Conservation (phyloP, 148 eudicot species). For the Heliamphora exappendiculata region DNA sequence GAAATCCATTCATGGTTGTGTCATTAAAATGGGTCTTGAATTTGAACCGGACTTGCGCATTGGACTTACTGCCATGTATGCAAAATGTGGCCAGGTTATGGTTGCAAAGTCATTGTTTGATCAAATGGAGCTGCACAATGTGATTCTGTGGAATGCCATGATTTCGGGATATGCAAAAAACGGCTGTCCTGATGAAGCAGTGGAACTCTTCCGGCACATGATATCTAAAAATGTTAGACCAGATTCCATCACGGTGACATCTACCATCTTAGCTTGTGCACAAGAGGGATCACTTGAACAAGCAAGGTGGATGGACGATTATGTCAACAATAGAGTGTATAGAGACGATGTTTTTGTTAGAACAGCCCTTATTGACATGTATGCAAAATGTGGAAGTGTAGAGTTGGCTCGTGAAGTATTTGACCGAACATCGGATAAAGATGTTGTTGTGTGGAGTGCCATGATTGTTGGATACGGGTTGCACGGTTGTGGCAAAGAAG, state of each 20-base stretch:
- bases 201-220: conserved; percentile 44
- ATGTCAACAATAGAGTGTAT: conserved; percentile 22
- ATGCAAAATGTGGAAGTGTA: conserved; percentile 62
- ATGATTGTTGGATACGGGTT: conserved; percentile 71
- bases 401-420: conserved; percentile 54
- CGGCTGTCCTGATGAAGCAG: conserved; percentile 49
- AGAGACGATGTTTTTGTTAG: conserved; percentile 32
- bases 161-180: conserved; percentile 66
- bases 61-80: conserved; percentile 55
- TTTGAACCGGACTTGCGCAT: conserved; percentile 53
- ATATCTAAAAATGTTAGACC: conserved; percentile 34
- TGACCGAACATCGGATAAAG: conserved; percentile 31
- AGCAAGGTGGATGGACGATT: conserved; percentile 45
- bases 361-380: conserved; percentile 60
- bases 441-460: conserved; percentile 70
- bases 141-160: conserved; percentile 65
- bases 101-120: conserved; percentile 49
- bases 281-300: conserved; percentile 50
- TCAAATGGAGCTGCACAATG: conserved; percentile 30
- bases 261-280: conserved; percentile 51
- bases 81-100: conserved; percentile 53
- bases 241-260: conserved; percentile 44
- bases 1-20: conserved; percentile 46
- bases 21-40: conserved; percentile 49
- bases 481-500: conserved; percentile 56